Conservation (phyloP, 768 basidiomycete species). For the Russula earlei region DNA sequence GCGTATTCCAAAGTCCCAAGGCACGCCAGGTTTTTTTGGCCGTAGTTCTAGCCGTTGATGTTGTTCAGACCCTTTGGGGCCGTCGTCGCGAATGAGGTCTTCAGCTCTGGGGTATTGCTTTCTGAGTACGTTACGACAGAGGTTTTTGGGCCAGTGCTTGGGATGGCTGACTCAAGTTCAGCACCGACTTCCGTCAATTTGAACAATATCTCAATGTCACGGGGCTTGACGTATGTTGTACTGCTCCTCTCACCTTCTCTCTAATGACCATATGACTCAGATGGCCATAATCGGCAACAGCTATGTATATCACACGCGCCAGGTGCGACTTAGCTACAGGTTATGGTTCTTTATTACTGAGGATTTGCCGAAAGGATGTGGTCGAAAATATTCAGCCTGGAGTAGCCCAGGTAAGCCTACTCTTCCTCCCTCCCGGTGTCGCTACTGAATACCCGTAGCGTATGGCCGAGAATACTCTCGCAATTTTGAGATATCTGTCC, state of each 20-base stretch:
- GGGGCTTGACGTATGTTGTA: conserved; percentile 67
- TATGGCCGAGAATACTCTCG: conserved; percentile 84
- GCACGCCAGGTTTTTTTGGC: conserved; percentile 27
- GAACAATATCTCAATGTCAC: conserved; percentile 83
- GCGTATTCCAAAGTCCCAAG: conserved; percentile 81
- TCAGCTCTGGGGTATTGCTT: conserved; percentile 81
- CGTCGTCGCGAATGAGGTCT: conserved; percentile 84
- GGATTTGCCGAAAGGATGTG: conserved; percentile 40
- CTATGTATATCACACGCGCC: conserved; percentile 90
- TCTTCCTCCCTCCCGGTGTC: too few species aligned
- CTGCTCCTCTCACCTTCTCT: neutral
- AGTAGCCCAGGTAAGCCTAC: conserved; percentile 42
- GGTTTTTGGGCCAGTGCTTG: neutral
- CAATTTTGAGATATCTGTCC: conserved; percentile 66
- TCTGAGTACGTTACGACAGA: conserved; percentile 56
- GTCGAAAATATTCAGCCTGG: conserved; percentile 81
- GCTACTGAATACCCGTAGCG: conserved; percentile 38
- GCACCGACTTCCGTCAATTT: conserved; percentile 94
- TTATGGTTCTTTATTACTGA: neutral
- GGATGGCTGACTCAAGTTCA: conserved; percentile 25
- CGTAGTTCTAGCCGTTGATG: neutral
- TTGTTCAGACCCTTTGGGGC: conserved; percentile 69
- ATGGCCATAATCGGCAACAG: conserved; percentile 89
- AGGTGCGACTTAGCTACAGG: conserved; percentile 34
- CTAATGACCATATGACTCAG: conserved; percentile 28